Evolutionary conservation across 2,329 filamentous ascomycete genomes (phyloP).

Genomic region (Xylaria sp.): DNA sequence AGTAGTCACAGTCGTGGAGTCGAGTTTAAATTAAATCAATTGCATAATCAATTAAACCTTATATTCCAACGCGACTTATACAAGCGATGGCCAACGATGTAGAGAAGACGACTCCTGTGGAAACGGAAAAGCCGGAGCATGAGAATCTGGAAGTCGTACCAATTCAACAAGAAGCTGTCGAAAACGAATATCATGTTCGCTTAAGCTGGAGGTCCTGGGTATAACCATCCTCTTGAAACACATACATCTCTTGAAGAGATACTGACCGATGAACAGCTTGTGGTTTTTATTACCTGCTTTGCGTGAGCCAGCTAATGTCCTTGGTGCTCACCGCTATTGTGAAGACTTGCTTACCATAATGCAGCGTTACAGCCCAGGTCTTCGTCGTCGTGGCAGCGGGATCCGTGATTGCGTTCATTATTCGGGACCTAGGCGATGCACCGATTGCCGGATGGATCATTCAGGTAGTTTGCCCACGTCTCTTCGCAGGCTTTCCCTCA

Average conservation of each 20-base stretch:
- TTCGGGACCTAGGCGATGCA: conserved; percentile 62
- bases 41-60: background rate
- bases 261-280: conserved; percentile 42
- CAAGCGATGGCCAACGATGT: conserved; percentile 32
- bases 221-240: background rate
- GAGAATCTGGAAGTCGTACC: conserved; percentile 35
- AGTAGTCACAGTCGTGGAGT: background rate
- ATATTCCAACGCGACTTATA: background rate
- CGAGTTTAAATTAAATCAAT: background rate
- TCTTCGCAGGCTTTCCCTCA: background rate
- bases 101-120: conserved; percentile 30
- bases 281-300: conserved; percentile 60
- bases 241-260: background rate
- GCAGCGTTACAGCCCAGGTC: conserved; percentile 62
- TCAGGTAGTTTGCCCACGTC: background rate
- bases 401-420: conserved; percentile 65
- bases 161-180: conserved; percentile 49
- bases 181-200: conserved; percentile 55
- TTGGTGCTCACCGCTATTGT: background rate
- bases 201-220: conserved; percentile 67
- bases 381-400: conserved; percentile 66
- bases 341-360: conserved; percentile 10
- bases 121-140: conserved; percentile 24
- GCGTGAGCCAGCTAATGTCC: conserved; percentile 46
- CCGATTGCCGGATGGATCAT: conserved; percentile 64